Conservation (phyloP, 306 rosid genomes). For the Cyamopsis tetragonoloba region DNA sequence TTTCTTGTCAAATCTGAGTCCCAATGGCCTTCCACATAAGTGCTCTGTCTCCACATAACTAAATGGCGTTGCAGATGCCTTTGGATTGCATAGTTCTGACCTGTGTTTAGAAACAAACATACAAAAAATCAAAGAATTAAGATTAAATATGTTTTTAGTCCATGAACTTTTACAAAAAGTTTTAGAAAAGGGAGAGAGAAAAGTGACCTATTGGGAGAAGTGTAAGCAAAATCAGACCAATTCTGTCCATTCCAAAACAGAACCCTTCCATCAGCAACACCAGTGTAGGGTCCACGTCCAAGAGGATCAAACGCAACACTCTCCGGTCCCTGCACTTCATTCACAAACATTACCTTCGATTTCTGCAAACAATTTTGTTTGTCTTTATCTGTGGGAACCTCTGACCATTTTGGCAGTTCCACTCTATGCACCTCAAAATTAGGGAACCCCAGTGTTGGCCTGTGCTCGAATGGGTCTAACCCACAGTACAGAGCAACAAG, state of each 20-base stretch:
- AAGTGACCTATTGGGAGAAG: constrained; percentile 65
- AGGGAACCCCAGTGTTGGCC: constrained; percentile 51
- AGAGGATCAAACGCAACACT: constrained; percentile 71
- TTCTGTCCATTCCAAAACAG: constrained; percentile 72
- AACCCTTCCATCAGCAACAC: constrained; percentile 86
- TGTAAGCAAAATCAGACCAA: constrained; percentile 77
- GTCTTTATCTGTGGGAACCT: constrained; percentile 53
- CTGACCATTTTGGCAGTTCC: constrained; percentile 51
- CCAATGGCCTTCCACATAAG: constrained; percentile 92
- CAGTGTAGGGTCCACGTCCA: constrained; percentile 92
- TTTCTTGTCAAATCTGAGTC: constrained; percentile 83
- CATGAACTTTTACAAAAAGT: too few species aligned
- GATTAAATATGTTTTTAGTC: too few species aligned
- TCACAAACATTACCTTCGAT: constrained; percentile 64
- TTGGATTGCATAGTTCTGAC: constrained; percentile 68
- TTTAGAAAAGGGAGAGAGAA: background rate
- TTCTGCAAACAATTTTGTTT: constrained; percentile 59
- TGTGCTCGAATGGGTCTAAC: constrained; percentile 61
- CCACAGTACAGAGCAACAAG: constrained; percentile 60
- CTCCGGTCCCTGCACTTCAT: constrained; percentile 87
- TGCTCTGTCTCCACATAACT: constrained; percentile 68
- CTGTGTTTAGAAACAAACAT: constrained; percentile 33
- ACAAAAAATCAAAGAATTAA: too few species aligned
- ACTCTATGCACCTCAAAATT: constrained; percentile 44
- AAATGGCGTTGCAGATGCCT: constrained; percentile 43